phyloP scores from a whole-genome alignment of 192 early-diverging fungal species.

The Coemansia sp. region DNA sequence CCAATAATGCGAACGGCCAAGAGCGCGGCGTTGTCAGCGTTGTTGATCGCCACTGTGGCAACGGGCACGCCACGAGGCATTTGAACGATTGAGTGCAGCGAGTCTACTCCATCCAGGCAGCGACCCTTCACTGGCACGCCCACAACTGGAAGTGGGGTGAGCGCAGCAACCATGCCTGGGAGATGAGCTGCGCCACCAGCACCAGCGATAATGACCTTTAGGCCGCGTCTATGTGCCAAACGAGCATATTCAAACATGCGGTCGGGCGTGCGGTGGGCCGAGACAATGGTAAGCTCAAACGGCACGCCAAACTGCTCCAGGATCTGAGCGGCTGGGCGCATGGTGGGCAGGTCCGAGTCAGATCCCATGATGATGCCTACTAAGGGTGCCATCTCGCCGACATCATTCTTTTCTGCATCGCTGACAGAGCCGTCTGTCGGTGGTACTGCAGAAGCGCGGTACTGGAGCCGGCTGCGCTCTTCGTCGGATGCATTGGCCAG shows the following conservation, averaged over 20 bases:
- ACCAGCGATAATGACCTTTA: conserved; percentile 97
- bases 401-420: conserved; percentile 29
- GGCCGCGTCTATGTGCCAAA: conserved; percentile 79
- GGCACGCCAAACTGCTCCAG: conserved; percentile 87
- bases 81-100: conserved; percentile 96
- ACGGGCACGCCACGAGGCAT: conserved; percentile 99
- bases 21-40: conserved; percentile 93
- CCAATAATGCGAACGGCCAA: conserved; percentile 91
- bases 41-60: conserved; percentile 98
- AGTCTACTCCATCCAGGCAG: conserved; percentile 93
- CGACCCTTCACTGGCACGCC: conserved; percentile 95
- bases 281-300: conserved; percentile 96
- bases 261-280: conserved; percentile 92
- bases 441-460: conserved; percentile 10
- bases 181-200: conserved; percentile 98
- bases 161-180: conserved; percentile 98
- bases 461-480: conserved; percentile 32
- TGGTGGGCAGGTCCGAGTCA: conserved; percentile 93
- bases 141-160: conserved; percentile 96
- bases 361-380: conserved; percentile 99
- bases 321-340: conserved; percentile 88
- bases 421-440: conserved; percentile 26
- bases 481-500: conserved; percentile 47
- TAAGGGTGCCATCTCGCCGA: conserved; percentile 58
- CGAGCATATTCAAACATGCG: conserved; percentile 93